Evolutionary conservation across 176 grass and related monocot genomes (phyloP), one percentile per base, ranked within the genome.

Genomic region (Rhynchospora pubera): DNA sequence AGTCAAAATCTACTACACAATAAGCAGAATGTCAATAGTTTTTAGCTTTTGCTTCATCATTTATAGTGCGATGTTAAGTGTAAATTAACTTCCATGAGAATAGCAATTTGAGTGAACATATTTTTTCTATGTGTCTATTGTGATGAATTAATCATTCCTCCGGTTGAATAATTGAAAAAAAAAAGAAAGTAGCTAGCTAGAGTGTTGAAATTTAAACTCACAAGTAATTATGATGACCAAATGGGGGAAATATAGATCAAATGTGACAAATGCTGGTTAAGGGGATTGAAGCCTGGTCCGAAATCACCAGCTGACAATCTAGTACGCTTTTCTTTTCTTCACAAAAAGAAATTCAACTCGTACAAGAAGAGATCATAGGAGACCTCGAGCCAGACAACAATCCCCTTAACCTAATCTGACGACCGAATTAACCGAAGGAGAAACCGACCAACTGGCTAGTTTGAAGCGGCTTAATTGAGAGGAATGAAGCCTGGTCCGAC

Each of bases 401-500:
- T 74, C 90, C 90, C 83, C 90, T 89, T 87, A 91, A 91, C 86
- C 88, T 85, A 92, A 83, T 50, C 1, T 70, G 10, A 78, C 52
- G 10, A 64, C 42, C 23, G 10, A 53, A 12, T 14, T 18, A 59
- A 14, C 3, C 5, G 14, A 80, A 47, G 21, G n/a, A 68, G 19
- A 65, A 5, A 66, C 56, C 9, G 13, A 6, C 68, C 74, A 42
- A 56, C 14, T 52, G 28, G 47, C 6, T 73, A 81, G 78, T 86
- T 83, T 87, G 87, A 88, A 91, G 71, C 57, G 44, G 86, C 84
- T 90, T 55, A 55, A 77, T 77, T 93, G 89, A 59, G 84, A 91
- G 94, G 94, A 90, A 97, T 93, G 91, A 97, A 93, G 94, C 89
- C 91, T 97, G 94, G 91, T 97, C 94, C 91, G 94, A 97, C 60